Percentiles rank a stretch among this genome's conserved stretches.
Conservation (phyloP, 768 basidiomycete species). For the Lactarius indigo region DNA sequence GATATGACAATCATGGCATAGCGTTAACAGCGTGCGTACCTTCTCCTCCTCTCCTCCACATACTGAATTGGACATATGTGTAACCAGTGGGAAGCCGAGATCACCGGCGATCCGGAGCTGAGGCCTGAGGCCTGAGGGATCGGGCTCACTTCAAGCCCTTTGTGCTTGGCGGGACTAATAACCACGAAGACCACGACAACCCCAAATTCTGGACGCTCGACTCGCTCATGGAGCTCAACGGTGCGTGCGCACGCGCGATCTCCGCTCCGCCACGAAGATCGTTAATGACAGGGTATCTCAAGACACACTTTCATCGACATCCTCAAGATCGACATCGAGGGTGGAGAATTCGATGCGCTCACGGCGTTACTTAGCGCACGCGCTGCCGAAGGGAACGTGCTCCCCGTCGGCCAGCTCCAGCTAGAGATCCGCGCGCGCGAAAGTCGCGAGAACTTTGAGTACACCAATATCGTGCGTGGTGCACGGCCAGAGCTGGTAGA, state of each 20-base stretch:
- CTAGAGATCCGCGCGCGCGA: slow-evolving; percentile 55
- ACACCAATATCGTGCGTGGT: no score
- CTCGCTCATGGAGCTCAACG: slow-evolving; percentile 57
- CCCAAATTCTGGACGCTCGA: slow-evolving; percentile 58
- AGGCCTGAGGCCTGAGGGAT: no score
- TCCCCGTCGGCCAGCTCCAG: slow-evolving; percentile 71
- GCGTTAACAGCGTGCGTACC: no score
- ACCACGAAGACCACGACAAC: slow-evolving; percentile 41
- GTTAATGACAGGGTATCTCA: slow-evolving; percentile 24
- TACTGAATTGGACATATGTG: no score
- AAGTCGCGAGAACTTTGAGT: slow-evolving; percentile 39
- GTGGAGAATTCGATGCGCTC: slow-evolving; percentile 62
- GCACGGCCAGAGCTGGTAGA: no score
- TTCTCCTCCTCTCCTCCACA: no score
- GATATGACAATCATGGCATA: no score
- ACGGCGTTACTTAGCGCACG: slow-evolving; percentile 42
- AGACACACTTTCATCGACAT: slow-evolving; percentile 67
- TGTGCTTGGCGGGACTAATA: slow-evolving; percentile 40
- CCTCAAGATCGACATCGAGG: slow-evolving; percentile 68
- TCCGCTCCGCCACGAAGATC: neutral
- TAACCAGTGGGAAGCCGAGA: slow-evolving; percentile 41
- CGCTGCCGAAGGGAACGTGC: slow-evolving; percentile 1
- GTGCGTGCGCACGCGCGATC: slow-evolving; percentile 34
- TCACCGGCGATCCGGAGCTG: slow-evolving; percentile 33
- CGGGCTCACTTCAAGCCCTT: slow-evolving; percentile 44